Conservation (phyloP, 2,329 filamentous ascomycete species). For the Cytospora piceae region DNA sequence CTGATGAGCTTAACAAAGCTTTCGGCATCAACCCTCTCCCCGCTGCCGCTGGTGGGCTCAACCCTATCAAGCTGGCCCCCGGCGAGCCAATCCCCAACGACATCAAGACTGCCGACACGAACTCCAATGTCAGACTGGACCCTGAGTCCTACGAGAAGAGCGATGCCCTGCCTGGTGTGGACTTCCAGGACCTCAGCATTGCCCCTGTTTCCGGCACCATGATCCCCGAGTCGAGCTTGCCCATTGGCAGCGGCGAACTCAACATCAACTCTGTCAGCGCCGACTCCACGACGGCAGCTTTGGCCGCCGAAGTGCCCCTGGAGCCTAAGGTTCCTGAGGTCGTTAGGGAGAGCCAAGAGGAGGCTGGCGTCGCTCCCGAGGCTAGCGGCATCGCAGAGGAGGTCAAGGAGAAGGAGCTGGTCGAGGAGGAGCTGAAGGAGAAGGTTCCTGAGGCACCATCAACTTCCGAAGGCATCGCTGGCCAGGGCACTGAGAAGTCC, state of each 20-base stretch:
- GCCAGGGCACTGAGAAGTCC: conserved; percentile 56
- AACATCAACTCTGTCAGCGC: conserved; percentile 58
- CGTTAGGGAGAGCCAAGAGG: conserved; percentile 73
- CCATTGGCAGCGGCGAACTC: conserved; percentile 56
- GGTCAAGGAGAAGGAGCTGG: conserved; percentile 70
- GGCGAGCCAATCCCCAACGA: conserved; percentile 80
- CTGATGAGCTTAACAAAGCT: conserved; percentile 52
- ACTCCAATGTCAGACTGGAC: conserved; percentile 76
- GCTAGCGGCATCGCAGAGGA: conserved; percentile 68
- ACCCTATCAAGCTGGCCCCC: conserved; percentile 78
- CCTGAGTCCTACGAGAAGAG: conserved; percentile 85
- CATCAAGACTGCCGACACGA: conserved; percentile 68
- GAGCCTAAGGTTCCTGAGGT: conserved; percentile 60
- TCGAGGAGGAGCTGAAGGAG: conserved; percentile 71
- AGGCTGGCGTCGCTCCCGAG: conserved; percentile 67
- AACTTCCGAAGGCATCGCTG: conserved; percentile 60
- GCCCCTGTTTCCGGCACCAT: conserved; percentile 63
- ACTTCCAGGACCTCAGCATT: conserved; percentile 46
- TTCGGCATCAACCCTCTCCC: conserved; percentile 66
- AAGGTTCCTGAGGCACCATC: conserved; percentile 65
- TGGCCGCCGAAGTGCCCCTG: conserved; percentile 71
- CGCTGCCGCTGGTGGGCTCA: conserved; percentile 66
- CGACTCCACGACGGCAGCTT: conserved; percentile 67
- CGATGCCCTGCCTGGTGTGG: conserved; percentile 61
- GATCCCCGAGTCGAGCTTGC: conserved; percentile 83